A percentile compares a stretch with the other conserved stretches of the same genome.
phyloP scores from a whole-genome alignment of 1,284 basidiomycete genomes.

The Chiua sp. region DNA sequence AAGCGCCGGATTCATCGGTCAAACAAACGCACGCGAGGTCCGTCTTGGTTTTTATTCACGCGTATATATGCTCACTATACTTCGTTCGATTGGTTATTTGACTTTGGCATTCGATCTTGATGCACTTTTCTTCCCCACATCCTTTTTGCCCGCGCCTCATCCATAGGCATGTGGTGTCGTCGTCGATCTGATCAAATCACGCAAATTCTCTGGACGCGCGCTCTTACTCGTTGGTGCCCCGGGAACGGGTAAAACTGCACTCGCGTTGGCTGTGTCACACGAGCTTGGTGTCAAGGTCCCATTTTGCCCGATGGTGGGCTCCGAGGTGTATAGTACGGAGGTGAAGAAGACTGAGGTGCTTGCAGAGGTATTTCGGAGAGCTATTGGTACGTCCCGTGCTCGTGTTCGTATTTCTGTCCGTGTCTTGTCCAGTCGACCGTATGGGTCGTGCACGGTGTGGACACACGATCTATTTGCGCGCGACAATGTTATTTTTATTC shows the following conservation, averaged over 20 bases:
- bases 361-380: slow-evolving; percentile 94
- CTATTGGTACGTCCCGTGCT: slow-evolving; percentile 77
- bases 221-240: slow-evolving; percentile 89
- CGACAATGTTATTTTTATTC: neutral
- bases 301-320: slow-evolving; percentile 98
- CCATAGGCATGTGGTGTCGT: slow-evolving; percentile 87
- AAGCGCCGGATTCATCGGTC: slow-evolving; percentile 91
- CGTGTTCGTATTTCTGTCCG: too few species aligned
- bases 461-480: neutral
- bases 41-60: neutral
- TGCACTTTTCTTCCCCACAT: neutral
- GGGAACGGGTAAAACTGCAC: slow-evolving; percentile 95
- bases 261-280: slow-evolving; percentile 93
- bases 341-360: slow-evolving; percentile 99
- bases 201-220: slow-evolving; percentile 92
- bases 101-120: neutral
- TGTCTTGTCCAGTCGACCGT: neutral
- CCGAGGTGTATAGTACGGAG: slow-evolving; percentile 96
- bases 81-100: too few species aligned
- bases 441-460: neutral
- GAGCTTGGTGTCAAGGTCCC: slow-evolving; percentile 96
- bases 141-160: too few species aligned
- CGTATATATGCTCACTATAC: neutral
- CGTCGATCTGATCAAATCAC: slow-evolving; percentile 89
- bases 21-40: slow-evolving; percentile 91